Evolutionary conservation across 148 eudicot genomes (phyloP), one percentile per base, ranked within the genome.

Genomic region (Diospyros lotus): DNA sequence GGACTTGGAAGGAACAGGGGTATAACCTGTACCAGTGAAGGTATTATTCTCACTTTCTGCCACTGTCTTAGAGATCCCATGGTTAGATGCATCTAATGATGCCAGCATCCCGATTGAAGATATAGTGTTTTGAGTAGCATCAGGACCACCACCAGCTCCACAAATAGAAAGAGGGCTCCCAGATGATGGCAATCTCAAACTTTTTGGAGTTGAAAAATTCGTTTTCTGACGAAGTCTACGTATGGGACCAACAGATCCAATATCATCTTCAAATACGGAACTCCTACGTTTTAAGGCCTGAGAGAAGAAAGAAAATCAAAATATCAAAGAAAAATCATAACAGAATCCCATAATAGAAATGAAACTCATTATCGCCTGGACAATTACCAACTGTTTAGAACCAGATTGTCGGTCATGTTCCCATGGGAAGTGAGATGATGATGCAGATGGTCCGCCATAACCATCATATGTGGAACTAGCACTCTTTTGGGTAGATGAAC

Each of bases 151-250:
- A 59, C 78, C 89, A 28, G 72, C 71, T 70, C 80, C 84, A 75
- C 78, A 82, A 9, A 58, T 64, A 44, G 82, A 40, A 69, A 60
- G 78, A 58, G 82, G 71, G 76, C 77, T 78, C 58, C 80, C 79
- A 51, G 80, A 45, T 18, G 78, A 68, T 43, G 88, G 82, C 61
- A 76, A 59, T 73, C 79, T 69, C 75, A 76, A 58, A 73, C 63
- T 71, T 77, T 78, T 87, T 38, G 88, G 85, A 82, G 84, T 81
- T 28, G 86, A 75, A 66, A 93, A 93, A 87, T 89, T 93, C 28
- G 90, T 78, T 77, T 96, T 96, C 78, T 96, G 98, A 9, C 98
- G 88, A 71, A 87, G 92, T 80, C 97, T 88, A 44, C 99, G 88
- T n/a, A 96, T 87, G 52, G 97, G 93, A 58, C 98, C 98, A 71